Conservation (phyloP, 495 filamentous ascomycete species). For the Penicillium tannophilum region DNA sequence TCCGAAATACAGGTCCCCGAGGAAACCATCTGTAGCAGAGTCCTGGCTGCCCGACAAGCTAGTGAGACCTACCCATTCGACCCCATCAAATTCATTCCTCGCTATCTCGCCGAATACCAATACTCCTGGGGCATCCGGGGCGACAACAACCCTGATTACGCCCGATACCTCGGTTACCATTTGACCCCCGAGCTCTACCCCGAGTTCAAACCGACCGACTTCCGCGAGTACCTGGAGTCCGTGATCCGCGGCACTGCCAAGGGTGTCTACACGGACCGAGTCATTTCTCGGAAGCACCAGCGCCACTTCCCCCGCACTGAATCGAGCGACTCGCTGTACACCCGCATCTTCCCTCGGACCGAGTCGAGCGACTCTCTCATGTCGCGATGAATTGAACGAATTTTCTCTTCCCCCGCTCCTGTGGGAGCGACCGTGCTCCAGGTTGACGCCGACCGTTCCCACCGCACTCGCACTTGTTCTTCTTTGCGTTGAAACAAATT, state of each 20-base stretch:
- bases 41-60: conserved; percentile 42
- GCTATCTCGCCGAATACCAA: conserved; percentile 50
- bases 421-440: conserved; percentile 17
- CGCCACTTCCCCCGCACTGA: conserved; percentile 48
- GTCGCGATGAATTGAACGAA: conserved; percentile 32
- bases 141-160: conserved; percentile 59
- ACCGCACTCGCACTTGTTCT: neutral
- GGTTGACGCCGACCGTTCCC: conserved; percentile 16
- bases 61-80: conserved; percentile 53
- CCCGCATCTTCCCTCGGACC: conserved; percentile 45
- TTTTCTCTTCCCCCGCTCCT: neutral
- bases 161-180: conserved; percentile 61
- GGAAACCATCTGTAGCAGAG: conserved; percentile 46
- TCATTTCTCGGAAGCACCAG: conserved; percentile 46
- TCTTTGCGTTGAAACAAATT: conserved; percentile 7
- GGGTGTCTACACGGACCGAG: conserved; percentile 49
- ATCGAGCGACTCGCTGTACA: conserved; percentile 47
- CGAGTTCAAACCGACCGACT: conserved; percentile 45
- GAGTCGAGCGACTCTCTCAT: conserved; percentile 50
- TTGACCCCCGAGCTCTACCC: conserved; percentile 59
- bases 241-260: conserved; percentile 44
- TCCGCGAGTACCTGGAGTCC: conserved; percentile 45
- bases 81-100: conserved; percentile 45
- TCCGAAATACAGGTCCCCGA: conserved; percentile 39
- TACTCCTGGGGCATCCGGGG: conserved; percentile 55